Evolutionary conservation across 345 rosid genomes (phyloP), one percentile per base, ranked within the genome.

Genomic region (Rhodamnia rubescens): DNA sequence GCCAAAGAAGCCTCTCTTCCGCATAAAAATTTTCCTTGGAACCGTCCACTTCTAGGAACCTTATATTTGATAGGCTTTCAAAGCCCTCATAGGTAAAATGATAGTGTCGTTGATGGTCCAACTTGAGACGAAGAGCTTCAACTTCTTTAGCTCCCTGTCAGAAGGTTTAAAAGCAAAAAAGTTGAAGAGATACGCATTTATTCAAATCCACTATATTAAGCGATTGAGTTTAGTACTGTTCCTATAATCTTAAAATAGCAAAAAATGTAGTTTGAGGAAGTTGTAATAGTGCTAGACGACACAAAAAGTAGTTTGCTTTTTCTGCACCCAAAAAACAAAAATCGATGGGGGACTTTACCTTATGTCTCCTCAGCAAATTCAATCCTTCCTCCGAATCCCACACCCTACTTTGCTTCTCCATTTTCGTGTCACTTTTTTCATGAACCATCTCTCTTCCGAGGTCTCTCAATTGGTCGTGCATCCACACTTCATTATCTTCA

Each of bases 261-360:
- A 58, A 58, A n/a, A 58, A 1, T 1, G 13, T n/a, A 0, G 8
- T 8, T n/a, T 12, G 69, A n/a, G 4, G 6, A 58, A 7, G 2
- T 58, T 1, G 0, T 0, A 0, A n/a, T 0, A 2, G 36, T 13
- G 8, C 18, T n/a, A n/a, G 18, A n/a, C 15, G 0, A 58, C 2
- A 58, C 36, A n/a, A 12, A 58, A n/a, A n/a, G 0, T 58, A 58
- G 12, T 0, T n/a, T 0, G 15, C 32, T n/a, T 0, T 0, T 26
- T n/a, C 12, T 2, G 3, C 5, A 40, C 5, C 3, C 5, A 3
- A 40, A 40, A 40, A 40, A 40, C 3, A 40, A 2, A 2, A 3
- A 5, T 40, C 3, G 5, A 40, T 40, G 42, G 0, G 2, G n/a
- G 0, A 26, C 20, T 27, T 49, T 85, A 85, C 86, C 86, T 85